Percentiles rank a stretch among this genome's conserved stretches.
Evolutionary conservation across 2,329 filamentous ascomycete species (phyloP).

Genomic region (Scytalidium sp.): DNA sequence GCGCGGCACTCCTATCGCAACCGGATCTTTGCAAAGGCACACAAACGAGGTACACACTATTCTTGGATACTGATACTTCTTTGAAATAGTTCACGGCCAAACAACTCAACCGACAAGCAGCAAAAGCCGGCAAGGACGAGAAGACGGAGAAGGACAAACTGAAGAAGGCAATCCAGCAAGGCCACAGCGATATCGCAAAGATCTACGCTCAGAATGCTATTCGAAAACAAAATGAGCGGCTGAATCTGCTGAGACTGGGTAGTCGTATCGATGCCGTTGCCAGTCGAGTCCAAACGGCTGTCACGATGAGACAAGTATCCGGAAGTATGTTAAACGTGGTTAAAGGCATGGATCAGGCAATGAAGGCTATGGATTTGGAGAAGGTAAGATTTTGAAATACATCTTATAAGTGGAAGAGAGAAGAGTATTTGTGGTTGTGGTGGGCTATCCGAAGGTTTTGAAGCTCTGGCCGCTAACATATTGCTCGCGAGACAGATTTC

Average conservation of each 20-base stretch:
- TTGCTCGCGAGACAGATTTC: constrained; percentile 48
- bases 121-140: constrained; percentile 59
- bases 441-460: no score
- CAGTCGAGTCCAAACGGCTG: constrained; percentile 58
- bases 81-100: constrained; percentile 56
- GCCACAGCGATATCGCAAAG: constrained; percentile 57
- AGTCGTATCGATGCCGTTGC: constrained; percentile 58
- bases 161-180: constrained; percentile 61
- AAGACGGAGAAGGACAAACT: constrained; percentile 58
- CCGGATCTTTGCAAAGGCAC: no score
- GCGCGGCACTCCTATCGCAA: no score
- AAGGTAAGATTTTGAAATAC: constrained; percentile 38
- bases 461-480: constrained; percentile 4
- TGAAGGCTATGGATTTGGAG: constrained; percentile 62
- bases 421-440: not conserved
- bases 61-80: constrained; percentile 7
- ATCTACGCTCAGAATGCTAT: constrained; percentile 63
- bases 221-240: constrained; percentile 59
- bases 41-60: no score
- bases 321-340: constrained; percentile 61
- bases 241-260: constrained; percentile 55
- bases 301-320: constrained; percentile 60
- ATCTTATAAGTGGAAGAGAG: not conserved
- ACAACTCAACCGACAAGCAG: constrained; percentile 59
- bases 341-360: constrained; percentile 57